Conservation (phyloP, 371 early-diverging fungal species). For the Mortierella sp. region DNA sequence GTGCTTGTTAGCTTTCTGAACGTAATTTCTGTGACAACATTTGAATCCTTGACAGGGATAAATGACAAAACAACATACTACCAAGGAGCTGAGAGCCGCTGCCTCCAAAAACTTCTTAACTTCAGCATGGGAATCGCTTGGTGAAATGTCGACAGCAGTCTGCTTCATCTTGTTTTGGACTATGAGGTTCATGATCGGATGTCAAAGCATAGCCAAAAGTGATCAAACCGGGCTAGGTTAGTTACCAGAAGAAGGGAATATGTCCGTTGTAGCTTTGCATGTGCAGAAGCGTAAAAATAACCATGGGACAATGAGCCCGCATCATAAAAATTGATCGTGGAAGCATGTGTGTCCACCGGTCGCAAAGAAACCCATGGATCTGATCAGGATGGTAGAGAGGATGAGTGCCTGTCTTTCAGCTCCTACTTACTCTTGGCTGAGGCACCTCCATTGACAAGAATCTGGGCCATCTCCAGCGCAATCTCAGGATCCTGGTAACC, state of each 20-base stretch:
- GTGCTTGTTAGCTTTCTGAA: too few relatives aligned
- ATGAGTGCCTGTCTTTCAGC: too few relatives aligned
- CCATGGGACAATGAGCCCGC: conserved; percentile 1
- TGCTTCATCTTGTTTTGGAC: conserved; percentile 41
- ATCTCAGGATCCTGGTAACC: conserved; percentile 61
- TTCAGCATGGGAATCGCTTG: conserved; percentile 25
- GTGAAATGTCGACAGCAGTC: conserved; percentile 29
- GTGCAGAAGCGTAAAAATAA: conserved; percentile 1
- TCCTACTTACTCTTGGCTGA: conserved; percentile 61
- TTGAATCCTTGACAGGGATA: not conserved
- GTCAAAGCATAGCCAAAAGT: not conserved
- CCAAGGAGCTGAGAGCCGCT: conserved; percentile 10
- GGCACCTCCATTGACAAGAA: conserved; percentile 65
- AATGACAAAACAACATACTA: conserved; percentile 17
- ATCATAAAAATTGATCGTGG: conserved; percentile 6
- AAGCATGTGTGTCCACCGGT: too few relatives aligned
- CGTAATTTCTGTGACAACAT: too few relatives aligned
- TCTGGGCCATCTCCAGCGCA: conserved; percentile 65
- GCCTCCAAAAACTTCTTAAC: conserved; percentile 32
- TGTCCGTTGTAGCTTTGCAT: not conserved
- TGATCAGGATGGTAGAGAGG: not conserved
- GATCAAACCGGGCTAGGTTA: not conserved
- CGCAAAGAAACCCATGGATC: too few relatives aligned
- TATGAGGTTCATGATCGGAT: not conserved
- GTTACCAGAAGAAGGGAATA: not conserved